Conservation (phyloP, 2,329 filamentous ascomycete genomes). For the Aspergillus tamarii region DNA sequence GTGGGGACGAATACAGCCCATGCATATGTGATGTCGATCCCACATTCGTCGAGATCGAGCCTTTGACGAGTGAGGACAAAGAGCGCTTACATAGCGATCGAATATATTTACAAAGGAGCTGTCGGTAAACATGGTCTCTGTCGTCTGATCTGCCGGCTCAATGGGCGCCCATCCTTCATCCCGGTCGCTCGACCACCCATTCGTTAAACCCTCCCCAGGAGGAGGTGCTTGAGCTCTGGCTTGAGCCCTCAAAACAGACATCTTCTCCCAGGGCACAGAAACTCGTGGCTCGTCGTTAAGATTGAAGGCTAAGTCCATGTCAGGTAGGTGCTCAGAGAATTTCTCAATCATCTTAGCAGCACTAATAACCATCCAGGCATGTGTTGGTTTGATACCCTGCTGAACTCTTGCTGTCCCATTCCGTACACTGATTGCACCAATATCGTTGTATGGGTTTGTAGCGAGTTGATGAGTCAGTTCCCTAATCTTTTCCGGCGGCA, state of each 20-base stretch:
- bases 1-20: slow-evolving; percentile 64
- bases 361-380: slow-evolving; percentile 63
- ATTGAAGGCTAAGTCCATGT: slow-evolving; percentile 67
- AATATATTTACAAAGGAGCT: slow-evolving; percentile 46
- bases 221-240: slow-evolving; percentile 26
- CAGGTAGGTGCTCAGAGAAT: slow-evolving; percentile 59
- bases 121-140: slow-evolving; percentile 44
- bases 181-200: slow-evolving; percentile 43
- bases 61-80: slow-evolving; percentile 66
- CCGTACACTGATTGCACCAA: slow-evolving; percentile 60
- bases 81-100: slow-evolving; percentile 48
- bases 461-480: slow-evolving; percentile 56
- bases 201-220: slow-evolving; percentile 25
- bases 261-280: slow-evolving; percentile 54
- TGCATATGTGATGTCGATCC: slow-evolving; percentile 67
- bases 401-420: slow-evolving; percentile 55
- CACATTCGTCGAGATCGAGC: slow-evolving; percentile 63
- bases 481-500: slow-evolving; percentile 56
- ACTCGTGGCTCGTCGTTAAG: slow-evolving; percentile 64
- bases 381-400: slow-evolving; percentile 56
- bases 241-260: slow-evolving; percentile 40
- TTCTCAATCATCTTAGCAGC: slow-evolving; percentile 57
- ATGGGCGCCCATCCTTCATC: slow-evolving; percentile 42
- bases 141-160: slow-evolving; percentile 36
- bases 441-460: slow-evolving; percentile 58